Evolutionary conservation across 805 yeast genomes (phyloP).

Genomic region (Debaryomyces hansenii): DNA sequence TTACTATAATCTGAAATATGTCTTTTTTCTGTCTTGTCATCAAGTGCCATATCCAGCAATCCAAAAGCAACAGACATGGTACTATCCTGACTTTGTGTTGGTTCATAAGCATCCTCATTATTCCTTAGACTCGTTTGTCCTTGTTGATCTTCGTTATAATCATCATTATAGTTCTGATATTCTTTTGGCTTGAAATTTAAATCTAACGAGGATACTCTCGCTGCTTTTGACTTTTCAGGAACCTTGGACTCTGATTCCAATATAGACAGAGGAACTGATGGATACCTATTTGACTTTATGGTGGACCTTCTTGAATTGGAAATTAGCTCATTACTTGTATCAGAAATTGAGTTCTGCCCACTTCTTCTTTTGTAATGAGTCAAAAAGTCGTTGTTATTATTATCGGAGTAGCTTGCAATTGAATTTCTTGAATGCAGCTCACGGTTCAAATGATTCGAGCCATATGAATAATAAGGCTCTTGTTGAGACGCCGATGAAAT

Average conservation of each 20-base stretch:
- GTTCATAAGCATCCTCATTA: not conserved
- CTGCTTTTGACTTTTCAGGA: not conserved
- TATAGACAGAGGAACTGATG: constrained; percentile 33
- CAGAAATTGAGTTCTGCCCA: not conserved
- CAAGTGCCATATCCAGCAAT: constrained; percentile 13
- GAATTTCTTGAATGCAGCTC: not conserved
- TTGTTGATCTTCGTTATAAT: constrained; percentile 5
- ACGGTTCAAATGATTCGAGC: not conserved
- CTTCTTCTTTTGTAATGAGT: not conserved
- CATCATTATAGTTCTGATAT: constrained; percentile 7
- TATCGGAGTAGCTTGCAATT: not conserved
- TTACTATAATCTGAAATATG: constrained; percentile 28
- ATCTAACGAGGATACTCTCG: constrained; percentile 20
- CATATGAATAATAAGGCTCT: not conserved
- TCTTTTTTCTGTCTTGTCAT: constrained; percentile 11
- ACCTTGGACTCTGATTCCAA: constrained; percentile 1
- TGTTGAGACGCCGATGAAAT: not conserved
- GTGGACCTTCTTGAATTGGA: constrained; percentile 30
- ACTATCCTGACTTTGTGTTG: not conserved
- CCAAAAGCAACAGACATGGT: constrained; percentile 13
- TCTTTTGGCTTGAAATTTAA: constrained; percentile 18
- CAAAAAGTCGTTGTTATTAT: constrained; percentile 2
- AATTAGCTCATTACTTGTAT: constrained; percentile 12
- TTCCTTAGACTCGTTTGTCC: not conserved
- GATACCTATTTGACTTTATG: constrained; percentile 31